Percentiles rank a stretch among this genome's conserved stretches.
Conservation (phyloP, 139 green algal species). For the Chlamydomonas sphaeroides region DNA sequence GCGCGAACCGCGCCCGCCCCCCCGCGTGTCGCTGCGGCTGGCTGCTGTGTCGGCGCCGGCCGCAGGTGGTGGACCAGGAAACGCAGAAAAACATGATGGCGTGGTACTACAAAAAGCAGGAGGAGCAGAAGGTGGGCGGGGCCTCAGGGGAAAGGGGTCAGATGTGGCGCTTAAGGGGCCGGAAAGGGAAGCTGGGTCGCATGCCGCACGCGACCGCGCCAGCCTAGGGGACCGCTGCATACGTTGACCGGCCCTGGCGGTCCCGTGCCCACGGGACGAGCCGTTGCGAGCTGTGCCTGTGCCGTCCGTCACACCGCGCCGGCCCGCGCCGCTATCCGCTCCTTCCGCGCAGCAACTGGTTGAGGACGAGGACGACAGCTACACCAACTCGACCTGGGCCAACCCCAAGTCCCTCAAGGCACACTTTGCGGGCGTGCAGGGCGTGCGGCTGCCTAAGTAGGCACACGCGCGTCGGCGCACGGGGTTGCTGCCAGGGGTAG, state of each 20-base stretch:
- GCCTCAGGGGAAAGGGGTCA: not conserved
- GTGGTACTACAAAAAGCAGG: conserved; percentile 89
- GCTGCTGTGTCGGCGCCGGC: too few relatives aligned
- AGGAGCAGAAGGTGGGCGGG: conserved; percentile 76
- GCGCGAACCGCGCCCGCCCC: too few relatives aligned
- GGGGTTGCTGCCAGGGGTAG: not conserved
- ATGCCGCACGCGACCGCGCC: too few relatives aligned
- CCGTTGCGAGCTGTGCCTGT: too few relatives aligned
- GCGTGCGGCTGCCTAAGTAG: conserved; percentile 57
- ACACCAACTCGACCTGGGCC: conserved; percentile 77
- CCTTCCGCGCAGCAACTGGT: conserved; percentile 43
- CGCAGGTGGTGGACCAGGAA: conserved; percentile 76
- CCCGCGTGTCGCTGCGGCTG: too few relatives aligned
- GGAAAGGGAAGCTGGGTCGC: too few relatives aligned
- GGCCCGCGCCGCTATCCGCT: too few relatives aligned
- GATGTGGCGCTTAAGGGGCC: too few relatives aligned
- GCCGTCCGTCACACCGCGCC: too few relatives aligned
- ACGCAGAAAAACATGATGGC: conserved; percentile 91
- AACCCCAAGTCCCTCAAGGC: conserved; percentile 78
- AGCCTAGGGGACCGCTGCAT: too few relatives aligned
- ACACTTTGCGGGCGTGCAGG: conserved; percentile 73
- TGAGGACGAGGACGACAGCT: conserved; percentile 80
- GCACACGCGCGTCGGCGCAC: not conserved
- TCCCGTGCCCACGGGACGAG: too few relatives aligned
- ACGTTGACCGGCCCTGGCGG: too few relatives aligned